Percentiles rank a stretch among this genome's conserved stretches.
Evolutionary conservation across 768 basidiomycete genomes (phyloP).

Genomic region (Termitomyces sp.): DNA sequence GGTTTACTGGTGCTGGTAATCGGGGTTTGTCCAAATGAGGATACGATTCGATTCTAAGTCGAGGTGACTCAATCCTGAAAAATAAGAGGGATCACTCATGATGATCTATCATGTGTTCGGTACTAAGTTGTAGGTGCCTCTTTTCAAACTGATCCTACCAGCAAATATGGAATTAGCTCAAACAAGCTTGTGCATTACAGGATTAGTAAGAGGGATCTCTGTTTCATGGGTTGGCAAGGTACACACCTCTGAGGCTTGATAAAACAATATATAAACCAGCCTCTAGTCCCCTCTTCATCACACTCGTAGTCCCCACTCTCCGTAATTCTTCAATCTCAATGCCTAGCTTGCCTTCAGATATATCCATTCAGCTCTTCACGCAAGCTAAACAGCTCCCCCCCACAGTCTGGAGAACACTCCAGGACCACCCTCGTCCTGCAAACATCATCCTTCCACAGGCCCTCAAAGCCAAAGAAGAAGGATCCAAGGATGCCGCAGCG

Average conservation of each 20-base stretch:
- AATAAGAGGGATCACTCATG: background rate
- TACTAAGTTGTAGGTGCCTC: background rate
- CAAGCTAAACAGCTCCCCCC: conserved; percentile 31
- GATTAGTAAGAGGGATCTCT: background rate
- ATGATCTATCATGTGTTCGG: background rate
- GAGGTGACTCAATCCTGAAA: background rate
- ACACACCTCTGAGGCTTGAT: background rate
- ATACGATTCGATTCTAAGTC: background rate
- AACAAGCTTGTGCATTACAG: background rate
- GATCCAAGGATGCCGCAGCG: background rate
- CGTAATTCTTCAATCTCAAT: background rate
- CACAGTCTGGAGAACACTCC: conserved; percentile 31
- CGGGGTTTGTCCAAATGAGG: background rate
- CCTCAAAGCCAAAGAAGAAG: conserved; percentile 21
- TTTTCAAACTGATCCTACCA: background rate
- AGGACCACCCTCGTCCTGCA: conserved; percentile 30
- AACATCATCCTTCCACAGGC: conserved; percentile 38
- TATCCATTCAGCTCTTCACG: conserved; percentile 15
- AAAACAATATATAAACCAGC: background rate
- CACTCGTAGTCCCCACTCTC: background rate
- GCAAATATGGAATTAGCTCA: background rate
- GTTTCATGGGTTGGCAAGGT: conserved; percentile 3
- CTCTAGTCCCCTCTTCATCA: background rate
- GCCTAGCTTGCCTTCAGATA: conserved; percentile 9
- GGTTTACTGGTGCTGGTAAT: background rate